These are phyloP conservation scores for Aphanomyces cochlioides DNA, from an alignment of 352 stramenopile genomes.

Conservation along the genomic window DNA sequence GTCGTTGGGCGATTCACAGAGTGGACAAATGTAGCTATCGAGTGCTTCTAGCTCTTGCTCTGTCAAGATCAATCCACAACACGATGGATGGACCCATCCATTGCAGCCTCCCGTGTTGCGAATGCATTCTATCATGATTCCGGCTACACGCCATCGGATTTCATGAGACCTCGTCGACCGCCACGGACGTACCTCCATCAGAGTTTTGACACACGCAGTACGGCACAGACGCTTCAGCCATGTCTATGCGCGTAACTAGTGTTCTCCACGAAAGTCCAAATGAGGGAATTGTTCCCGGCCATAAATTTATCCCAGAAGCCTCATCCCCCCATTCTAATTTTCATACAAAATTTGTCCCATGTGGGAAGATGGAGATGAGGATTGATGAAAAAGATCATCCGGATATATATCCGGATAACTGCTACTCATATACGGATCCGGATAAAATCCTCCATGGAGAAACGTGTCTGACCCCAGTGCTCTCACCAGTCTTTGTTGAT, in stretches of 20 bases:
- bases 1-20: conserved; percentile 68
- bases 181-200: conserved; percentile 51
- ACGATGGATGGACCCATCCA: conserved; percentile 86
- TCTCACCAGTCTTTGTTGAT: background rate
- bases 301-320: conserved; percentile 18
- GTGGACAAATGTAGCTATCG: conserved; percentile 78
- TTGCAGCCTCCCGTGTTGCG: conserved; percentile 86
- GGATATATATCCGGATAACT: conserved; percentile 24
- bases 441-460: too few relatives aligned
- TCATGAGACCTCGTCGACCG: too few relatives aligned
- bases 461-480: too few relatives aligned
- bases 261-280: background rate
- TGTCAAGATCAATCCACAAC: conserved; percentile 82
- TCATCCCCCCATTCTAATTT: conserved; percentile 23
- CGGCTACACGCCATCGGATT: conserved; percentile 32
- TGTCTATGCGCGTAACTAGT: background rate
- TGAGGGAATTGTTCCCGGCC: conserved; percentile 26
- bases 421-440: too few relatives aligned
- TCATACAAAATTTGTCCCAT: conserved; percentile 11
- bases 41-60: conserved; percentile 81
- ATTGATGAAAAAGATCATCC: conserved; percentile 7
- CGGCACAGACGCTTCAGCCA: conserved; percentile 38
- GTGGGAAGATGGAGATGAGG: conserved; percentile 8
- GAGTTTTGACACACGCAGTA: conserved; percentile 85
- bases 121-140: conserved; percentile 93